phyloP scores from a whole-genome alignment of 345 rosid genomes.

The Corymbia maculata region DNA sequence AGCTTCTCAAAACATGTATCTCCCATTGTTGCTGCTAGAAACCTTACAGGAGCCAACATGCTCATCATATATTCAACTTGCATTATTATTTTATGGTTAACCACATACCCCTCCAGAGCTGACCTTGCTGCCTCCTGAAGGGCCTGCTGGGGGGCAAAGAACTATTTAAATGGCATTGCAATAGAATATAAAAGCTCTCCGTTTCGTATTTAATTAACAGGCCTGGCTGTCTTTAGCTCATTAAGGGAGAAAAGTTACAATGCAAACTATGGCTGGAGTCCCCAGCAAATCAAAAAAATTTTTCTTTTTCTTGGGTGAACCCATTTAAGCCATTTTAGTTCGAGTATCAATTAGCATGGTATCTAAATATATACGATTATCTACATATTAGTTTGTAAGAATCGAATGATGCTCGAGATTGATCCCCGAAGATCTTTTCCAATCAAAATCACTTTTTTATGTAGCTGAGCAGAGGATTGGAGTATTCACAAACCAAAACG shows the following conservation, averaged over 20 bases:
- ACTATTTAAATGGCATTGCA: neutral
- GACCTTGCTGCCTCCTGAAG: neutral
- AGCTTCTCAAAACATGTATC: neutral
- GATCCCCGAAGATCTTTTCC: neutral
- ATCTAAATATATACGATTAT: no score
- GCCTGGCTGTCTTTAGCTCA: neutral
- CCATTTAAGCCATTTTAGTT: neutral
- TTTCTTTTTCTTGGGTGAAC: neutral
- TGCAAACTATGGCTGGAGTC: neutral
- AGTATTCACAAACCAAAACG: neutral
- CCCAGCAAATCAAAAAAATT: neutral
- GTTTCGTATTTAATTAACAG: slow-evolving; percentile 2
- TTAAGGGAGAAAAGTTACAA: neutral
- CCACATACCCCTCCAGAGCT: neutral
- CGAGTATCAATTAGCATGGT: no score
- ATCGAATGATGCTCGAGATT: neutral
- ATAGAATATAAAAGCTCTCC: neutral
- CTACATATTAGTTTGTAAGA: neutral
- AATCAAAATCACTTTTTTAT: neutral
- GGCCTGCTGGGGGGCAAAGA: neutral
- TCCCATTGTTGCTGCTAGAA: neutral
- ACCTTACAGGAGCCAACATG: neutral
- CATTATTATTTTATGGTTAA: neutral
- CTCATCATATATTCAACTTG: neutral
- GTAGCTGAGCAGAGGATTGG: neutral